Evolutionary conservation across 805 yeast species (phyloP).

Genomic region (Kluyveromyces wickerhamii): DNA sequence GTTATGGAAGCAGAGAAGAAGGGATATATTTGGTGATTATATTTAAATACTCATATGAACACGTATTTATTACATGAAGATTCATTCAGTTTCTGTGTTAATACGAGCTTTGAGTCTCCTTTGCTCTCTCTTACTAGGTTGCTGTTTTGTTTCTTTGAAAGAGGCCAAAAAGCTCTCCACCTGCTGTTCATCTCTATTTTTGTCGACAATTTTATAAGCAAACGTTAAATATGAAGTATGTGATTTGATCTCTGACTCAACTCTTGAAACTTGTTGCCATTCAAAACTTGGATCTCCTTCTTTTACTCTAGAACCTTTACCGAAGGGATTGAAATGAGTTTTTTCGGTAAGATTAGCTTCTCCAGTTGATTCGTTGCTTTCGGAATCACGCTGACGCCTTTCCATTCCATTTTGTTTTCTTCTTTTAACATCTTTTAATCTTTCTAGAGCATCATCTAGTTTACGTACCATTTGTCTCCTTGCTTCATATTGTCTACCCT

Average conservation of each 20-base stretch:
- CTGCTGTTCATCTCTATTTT: slow-evolving; percentile 14
- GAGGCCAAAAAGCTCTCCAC: slow-evolving; percentile 7
- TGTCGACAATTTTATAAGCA: slow-evolving; percentile 46
- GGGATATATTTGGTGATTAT: slow-evolving; percentile 40
- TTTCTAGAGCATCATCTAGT: slow-evolving; percentile 68
- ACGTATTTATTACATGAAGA: background rate
- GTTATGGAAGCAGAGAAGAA: slow-evolving; percentile 61
- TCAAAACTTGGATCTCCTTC: slow-evolving; percentile 79
- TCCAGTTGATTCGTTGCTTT: slow-evolving; percentile 23
- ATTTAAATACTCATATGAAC: slow-evolving; percentile 1
- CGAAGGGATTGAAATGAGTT: slow-evolving; percentile 82
- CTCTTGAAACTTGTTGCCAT: slow-evolving; percentile 81
- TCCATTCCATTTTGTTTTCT: slow-evolving; percentile 63
- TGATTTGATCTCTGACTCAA: slow-evolving; percentile 79
- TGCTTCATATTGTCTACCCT: slow-evolving; percentile 80
- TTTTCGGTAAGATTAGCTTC: slow-evolving; percentile 31
- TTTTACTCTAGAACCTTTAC: slow-evolving; percentile 72
- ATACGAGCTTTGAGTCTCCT: slow-evolving; percentile 2
- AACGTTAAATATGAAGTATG: slow-evolving; percentile 93
- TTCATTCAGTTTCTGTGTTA: background rate
- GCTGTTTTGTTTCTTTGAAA: background rate
- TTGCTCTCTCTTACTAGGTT: slow-evolving; percentile 7
- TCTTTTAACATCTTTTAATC: slow-evolving; percentile 71
- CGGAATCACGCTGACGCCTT: slow-evolving; percentile 34
- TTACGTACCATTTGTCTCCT: slow-evolving; percentile 81